Evolutionary conservation across 768 basidiomycete genomes (phyloP).

Genomic region (Boletus edulis): DNA sequence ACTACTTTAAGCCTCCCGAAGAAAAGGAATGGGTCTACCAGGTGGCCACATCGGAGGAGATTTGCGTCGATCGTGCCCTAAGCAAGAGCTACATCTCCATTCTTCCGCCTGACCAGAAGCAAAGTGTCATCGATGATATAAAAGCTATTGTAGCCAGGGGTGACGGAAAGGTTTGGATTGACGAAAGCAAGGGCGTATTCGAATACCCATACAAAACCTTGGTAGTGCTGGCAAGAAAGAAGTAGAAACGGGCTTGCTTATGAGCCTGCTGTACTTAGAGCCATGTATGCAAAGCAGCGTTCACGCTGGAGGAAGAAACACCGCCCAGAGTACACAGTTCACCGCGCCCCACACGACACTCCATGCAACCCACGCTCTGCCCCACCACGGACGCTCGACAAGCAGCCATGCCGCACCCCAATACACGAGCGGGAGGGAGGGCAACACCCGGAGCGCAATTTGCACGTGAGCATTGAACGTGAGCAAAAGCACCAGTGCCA

Average conservation of each 20-base stretch:
- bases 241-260: slow-evolving; percentile 19
- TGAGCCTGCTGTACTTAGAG: neutral
- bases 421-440: slow-evolving; percentile 75
- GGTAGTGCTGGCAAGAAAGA: slow-evolving; percentile 51
- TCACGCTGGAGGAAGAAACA: slow-evolving; percentile 90
- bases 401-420: slow-evolving; percentile 82
- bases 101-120: slow-evolving; percentile 55
- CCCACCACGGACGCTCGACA: slow-evolving; percentile 45
- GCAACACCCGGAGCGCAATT: slow-evolving; percentile 75
- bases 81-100: slow-evolving; percentile 87
- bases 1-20: slow-evolving; percentile 56
- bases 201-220: slow-evolving; percentile 76
- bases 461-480: slow-evolving; percentile 84
- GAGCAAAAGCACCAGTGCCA: slow-evolving; percentile 58
- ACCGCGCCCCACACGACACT: slow-evolving; percentile 71
- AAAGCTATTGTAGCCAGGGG: slow-evolving; percentile 54
- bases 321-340: slow-evolving; percentile 74
- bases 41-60: slow-evolving; percentile 51
- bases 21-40: slow-evolving; percentile 55
- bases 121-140: slow-evolving; percentile 49
- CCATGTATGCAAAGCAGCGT: neutral
- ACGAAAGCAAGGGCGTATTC: slow-evolving; percentile 69
- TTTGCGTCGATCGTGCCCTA: slow-evolving; percentile 60
- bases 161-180: slow-evolving; percentile 70
- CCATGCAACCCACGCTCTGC: slow-evolving; percentile 73